These are phyloP conservation scores for Phaffomyces opuntiae DNA, from an alignment of 805 yeast species.

Conservation along the genomic window DNA sequence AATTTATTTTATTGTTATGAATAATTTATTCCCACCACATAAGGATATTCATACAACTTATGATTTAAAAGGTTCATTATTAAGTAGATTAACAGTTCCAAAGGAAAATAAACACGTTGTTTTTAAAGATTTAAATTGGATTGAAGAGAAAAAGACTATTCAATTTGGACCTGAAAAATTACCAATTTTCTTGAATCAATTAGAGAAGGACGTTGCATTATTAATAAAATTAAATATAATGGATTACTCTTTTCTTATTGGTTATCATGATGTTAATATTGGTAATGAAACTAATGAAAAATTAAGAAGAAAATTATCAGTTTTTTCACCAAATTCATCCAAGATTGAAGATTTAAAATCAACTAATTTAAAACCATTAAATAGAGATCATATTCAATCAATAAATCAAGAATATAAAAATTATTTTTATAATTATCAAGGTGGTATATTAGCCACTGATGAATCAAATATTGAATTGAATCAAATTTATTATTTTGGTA, in stretches of 20 bases:
- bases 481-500: slow-evolving; percentile 81
- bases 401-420: slow-evolving; percentile 41
- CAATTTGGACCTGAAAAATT: slow-evolving; percentile 69
- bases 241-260: slow-evolving; percentile 91
- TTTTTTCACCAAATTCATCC: slow-evolving; percentile 24
- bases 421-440: slow-evolving; percentile 70
- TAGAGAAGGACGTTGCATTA: slow-evolving; percentile 67
- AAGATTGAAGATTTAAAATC: slow-evolving; percentile 27
- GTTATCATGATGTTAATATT: slow-evolving; percentile 69
- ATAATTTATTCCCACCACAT: slow-evolving; percentile 92
- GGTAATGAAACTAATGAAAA: slow-evolving; percentile 36
- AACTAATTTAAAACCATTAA: slow-evolving; percentile 40
- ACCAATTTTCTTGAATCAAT: slow-evolving; percentile 55
- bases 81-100: slow-evolving; percentile 60
- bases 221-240: slow-evolving; percentile 74
- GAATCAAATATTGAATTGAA: slow-evolving; percentile 47
- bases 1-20: slow-evolving; percentile 93
- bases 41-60: slow-evolving; percentile 77
- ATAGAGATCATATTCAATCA: slow-evolving; percentile 34
- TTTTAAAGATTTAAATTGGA: slow-evolving; percentile 84
- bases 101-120: slow-evolving; percentile 36
- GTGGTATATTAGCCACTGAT: slow-evolving; percentile 76
- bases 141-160: slow-evolving; percentile 57
- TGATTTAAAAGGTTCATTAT: slow-evolving; percentile 89
- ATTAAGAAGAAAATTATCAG: slow-evolving; percentile 32